Conservation (phyloP, 2,329 filamentous ascomycete species). For the Hymenotorrendiella dingleyae region DNA sequence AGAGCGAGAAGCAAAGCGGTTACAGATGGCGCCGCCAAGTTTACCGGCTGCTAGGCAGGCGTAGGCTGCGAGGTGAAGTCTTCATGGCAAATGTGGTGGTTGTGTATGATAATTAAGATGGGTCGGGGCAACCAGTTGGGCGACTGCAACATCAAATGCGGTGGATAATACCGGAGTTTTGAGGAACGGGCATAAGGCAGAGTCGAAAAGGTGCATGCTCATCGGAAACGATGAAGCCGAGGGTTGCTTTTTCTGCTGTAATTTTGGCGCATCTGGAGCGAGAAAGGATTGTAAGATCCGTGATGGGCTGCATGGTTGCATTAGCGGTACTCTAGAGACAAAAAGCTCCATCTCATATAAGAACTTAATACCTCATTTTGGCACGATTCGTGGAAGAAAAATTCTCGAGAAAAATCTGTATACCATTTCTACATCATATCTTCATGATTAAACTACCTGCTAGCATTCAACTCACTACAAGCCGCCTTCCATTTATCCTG, state of each 20-base stretch:
- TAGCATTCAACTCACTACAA: too few species aligned
- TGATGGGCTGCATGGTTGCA: too few species aligned
- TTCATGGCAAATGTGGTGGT: too few species aligned
- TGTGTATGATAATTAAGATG: neutral
- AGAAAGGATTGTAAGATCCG: neutral
- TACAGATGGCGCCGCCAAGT: constrained; percentile 20
- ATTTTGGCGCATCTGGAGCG: neutral
- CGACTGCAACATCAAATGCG: neutral
- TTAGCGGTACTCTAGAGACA: neutral
- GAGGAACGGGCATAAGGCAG: neutral
- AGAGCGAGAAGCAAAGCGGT: constrained; percentile 25
- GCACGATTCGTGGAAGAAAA: neutral
- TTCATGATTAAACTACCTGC: constrained; percentile 5
- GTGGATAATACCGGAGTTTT: neutral
- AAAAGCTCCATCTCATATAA: neutral
- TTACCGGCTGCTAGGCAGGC: constrained; percentile 7
- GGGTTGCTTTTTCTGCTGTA: neutral
- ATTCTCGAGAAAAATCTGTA: neutral
- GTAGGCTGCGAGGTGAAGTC: constrained; percentile 3
- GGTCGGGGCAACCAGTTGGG: neutral
- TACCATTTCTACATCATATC: constrained; percentile 2
- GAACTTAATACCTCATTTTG: neutral
- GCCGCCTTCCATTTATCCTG: too few species aligned
- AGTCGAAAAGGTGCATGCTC: too few species aligned
- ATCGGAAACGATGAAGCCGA: too few species aligned